Conservation (phyloP, 257 asterid species). For the Solanum tacnaense region DNA sequence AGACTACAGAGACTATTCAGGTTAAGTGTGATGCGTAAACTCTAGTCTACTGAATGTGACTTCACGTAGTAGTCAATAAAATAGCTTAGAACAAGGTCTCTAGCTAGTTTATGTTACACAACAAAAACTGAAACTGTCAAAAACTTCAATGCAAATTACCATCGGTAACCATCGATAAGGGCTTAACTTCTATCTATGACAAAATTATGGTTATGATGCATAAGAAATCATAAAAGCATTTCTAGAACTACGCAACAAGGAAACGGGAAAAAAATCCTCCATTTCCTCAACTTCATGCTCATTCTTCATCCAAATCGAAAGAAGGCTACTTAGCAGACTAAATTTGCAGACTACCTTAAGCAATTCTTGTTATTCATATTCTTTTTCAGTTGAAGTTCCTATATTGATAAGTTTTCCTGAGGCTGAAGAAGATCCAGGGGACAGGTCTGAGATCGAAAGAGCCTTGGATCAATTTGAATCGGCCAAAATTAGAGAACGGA, state of each 20-base stretch:
- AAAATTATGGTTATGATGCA: not conserved
- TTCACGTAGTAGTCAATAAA: not conserved
- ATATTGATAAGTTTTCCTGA: not conserved
- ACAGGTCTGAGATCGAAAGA: not conserved
- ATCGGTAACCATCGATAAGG: not conserved
- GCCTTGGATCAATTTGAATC: not conserved
- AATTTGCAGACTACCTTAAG: not conserved
- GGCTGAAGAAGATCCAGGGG: not conserved
- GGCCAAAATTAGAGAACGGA: not conserved
- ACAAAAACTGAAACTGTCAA: not conserved
- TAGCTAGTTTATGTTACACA: not conserved
- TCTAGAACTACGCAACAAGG: not conserved
- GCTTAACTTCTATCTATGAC: not conserved
- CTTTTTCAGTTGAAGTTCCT: not conserved
- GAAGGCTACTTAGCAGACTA: not conserved
- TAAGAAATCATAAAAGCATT: not conserved
- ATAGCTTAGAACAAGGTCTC: not conserved
- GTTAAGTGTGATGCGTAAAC: not conserved
- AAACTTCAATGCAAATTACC: not conserved
- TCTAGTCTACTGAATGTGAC: not conserved
- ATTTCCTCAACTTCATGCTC: not conserved
- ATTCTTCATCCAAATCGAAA: not conserved
- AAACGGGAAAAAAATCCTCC: not conserved
- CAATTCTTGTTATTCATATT: not conserved
- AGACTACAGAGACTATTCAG: not conserved